phyloP scores from a whole-genome alignment of 2,329 filamentous ascomycete genomes.

The Reticulascus tulasneorum region DNA sequence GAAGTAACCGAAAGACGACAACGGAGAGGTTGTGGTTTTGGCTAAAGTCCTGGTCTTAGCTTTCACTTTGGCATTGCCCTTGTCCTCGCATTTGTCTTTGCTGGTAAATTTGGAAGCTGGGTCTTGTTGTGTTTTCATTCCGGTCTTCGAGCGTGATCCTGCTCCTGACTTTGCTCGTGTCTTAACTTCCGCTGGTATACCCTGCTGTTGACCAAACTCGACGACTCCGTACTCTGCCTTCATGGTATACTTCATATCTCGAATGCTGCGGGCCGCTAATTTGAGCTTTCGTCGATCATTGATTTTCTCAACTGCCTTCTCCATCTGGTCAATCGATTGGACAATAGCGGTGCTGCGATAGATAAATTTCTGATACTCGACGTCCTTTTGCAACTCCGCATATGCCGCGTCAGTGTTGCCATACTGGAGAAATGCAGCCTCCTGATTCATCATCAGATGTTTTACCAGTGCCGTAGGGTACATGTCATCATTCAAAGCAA shows the following conservation, averaged over 20 bases:
- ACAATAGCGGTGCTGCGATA: background rate
- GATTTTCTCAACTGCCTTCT: constrained; percentile 4
- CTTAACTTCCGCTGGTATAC: too few relatives aligned
- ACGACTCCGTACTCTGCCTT: background rate
- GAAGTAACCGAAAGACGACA: too few relatives aligned
- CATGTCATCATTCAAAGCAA: constrained; percentile 9
- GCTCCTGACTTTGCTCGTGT: too few relatives aligned
- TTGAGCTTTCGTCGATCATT: constrained; percentile 1
- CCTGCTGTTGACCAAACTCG: too few relatives aligned
- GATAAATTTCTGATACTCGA: background rate
- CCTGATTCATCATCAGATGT: constrained; percentile 8
- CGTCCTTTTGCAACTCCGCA: constrained; percentile 7
- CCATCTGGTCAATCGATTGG: constrained; percentile 3
- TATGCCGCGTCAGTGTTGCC: constrained; percentile 5
- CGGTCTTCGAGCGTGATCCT: too few relatives aligned
- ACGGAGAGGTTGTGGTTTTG: too few relatives aligned
- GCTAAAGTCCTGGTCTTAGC: too few relatives aligned
- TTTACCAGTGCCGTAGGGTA: constrained; percentile 9
- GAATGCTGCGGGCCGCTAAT: constrained; percentile 5
- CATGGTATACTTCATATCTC: constrained; percentile 7
- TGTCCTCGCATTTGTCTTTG: too few relatives aligned
- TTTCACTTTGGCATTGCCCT: too few relatives aligned
- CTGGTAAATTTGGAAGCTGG: too few relatives aligned
- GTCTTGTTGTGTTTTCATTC: too few relatives aligned
- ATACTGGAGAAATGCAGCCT: constrained; percentile 5